These are phyloP conservation scores for Penicillium sp. DNA, from an alignment of 2,329 filamentous ascomycete genomes.

Conservation along the genomic window DNA sequence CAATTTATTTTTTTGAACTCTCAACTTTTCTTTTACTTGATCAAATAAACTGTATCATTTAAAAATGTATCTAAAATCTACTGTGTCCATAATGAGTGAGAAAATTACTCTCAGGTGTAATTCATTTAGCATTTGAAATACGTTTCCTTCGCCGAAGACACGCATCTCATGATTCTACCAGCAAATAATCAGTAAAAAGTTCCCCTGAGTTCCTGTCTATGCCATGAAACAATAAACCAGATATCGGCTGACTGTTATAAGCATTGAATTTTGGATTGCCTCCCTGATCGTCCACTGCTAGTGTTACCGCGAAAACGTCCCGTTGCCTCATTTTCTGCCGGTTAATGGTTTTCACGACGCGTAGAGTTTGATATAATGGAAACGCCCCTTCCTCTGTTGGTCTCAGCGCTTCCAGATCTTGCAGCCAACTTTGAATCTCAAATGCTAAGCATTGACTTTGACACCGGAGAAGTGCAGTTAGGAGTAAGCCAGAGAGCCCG, in stretches of 20 bases:
- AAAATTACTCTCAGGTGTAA: too few species aligned
- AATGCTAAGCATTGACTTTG: constrained; percentile 13
- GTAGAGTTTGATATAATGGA: constrained; percentile 27
- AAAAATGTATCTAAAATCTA: too few species aligned
- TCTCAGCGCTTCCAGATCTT: constrained; percentile 16
- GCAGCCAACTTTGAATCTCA: constrained; percentile 26
- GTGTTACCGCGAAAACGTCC: constrained; percentile 24
- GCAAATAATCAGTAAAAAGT: constrained; percentile 17
- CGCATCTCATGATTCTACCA: constrained; percentile 2
- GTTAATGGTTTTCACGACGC: constrained; percentile 26
- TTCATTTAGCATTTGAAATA: too few species aligned
- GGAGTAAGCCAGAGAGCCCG: constrained; percentile 29
- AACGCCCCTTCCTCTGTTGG: constrained; percentile 31
- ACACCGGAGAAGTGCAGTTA: constrained; percentile 27
- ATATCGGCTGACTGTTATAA: constrained; percentile 31
- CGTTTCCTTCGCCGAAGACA: too few species aligned
- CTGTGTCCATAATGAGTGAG: too few species aligned
- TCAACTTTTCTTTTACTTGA: too few species aligned
- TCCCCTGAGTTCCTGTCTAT: constrained; percentile 9
- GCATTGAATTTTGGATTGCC: constrained; percentile 26
- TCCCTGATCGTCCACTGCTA: constrained; percentile 25
- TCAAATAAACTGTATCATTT: too few species aligned
- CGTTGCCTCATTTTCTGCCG: constrained; percentile 16
- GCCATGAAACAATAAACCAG: constrained; percentile 25
- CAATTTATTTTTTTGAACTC: neutral